Base-by-base conservation (phyloP, 2,329 filamentous ascomycete genomes). In the Fusarium coicis region DNA sequence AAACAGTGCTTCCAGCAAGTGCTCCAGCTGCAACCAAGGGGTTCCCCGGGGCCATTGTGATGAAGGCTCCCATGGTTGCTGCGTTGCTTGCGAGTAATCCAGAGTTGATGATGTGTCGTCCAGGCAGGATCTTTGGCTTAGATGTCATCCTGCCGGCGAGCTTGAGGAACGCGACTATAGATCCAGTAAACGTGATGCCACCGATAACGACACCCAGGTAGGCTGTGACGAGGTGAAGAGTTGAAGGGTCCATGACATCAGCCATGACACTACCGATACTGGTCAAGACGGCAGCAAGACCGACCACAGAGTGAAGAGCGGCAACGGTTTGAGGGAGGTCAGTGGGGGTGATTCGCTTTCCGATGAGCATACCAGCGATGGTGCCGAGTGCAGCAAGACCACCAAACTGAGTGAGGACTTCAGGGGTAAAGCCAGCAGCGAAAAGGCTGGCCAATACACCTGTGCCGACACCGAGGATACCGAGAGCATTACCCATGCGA, bases 121-220 rank as follows among this genome's bases (percentile, higher is more conserved):
- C 94, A 10, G 91, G 93, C 0, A 97, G 85, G 10, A 89, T 86
- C 12, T 91, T 88, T 1, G 95, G 94, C 58, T 89, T 90, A 0
- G 94, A 97, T 1, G 92, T 92, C 91, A 97, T 95, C 70, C 87
- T 91, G 6, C 93, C 94, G 2, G 93, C 91, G 4, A 97, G 89
- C 81, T 97, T 97, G 79, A 97, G 81, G 82, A 97, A 97, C 1
- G 95, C 95, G 0, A 97, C 93, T 56, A 97, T 92, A 5, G 93
- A 96, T 5, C 95, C 95, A 0, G 94, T 97, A 79, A 97, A 97
- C 1, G 95, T 97, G 39, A 97, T 91, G 62, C 95, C 95, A 73
- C 90, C 93, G 59, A 97, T 97, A 1, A 97, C 84, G 11, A 97
- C 94, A 56, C 94, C 95, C 1, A 97, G 84, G 77, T 97, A 97